Evolutionary conservation across 1,139 yeast species (phyloP).

Genomic region (Candida sp.): DNA sequence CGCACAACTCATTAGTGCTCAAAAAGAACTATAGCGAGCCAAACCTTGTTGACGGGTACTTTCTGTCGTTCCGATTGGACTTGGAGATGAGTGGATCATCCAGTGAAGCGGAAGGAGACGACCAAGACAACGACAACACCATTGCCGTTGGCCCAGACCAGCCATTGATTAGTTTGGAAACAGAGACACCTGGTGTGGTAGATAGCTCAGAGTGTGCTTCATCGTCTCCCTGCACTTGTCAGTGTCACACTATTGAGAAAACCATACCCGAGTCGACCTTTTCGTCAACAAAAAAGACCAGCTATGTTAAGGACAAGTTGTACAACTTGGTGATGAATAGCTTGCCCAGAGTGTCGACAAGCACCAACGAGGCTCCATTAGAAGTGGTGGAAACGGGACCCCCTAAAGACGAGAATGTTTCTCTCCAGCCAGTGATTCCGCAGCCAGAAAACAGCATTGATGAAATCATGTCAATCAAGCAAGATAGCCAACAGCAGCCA

Average conservation of each 20-base stretch:
- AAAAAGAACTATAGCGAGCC: constrained; percentile 4
- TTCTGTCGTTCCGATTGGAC: constrained; percentile 8
- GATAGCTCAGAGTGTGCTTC: constrained; percentile 5
- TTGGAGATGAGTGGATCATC: constrained; percentile 1
- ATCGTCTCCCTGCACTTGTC: constrained; percentile 8
- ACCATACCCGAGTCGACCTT: not conserved
- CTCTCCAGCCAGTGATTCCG: constrained; percentile 4
- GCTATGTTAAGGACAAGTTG: constrained; percentile 10
- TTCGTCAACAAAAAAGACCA: constrained; percentile 1
- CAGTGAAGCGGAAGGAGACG: not conserved
- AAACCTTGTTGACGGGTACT: constrained; percentile 7
- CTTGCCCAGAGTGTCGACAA: constrained; percentile 6
- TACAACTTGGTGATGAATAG: constrained; percentile 11
- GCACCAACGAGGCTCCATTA: constrained; percentile 4
- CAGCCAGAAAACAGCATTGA: constrained; percentile 1
- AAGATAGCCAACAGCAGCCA: not conserved
- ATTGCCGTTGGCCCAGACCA: not conserved
- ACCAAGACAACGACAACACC: not conserved
- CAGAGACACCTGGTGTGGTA: not conserved
- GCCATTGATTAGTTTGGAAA: not conserved
- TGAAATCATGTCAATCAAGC: constrained; percentile 2
- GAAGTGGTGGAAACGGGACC: not conserved
- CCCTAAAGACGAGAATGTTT: constrained; percentile 4
- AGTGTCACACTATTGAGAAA: constrained; percentile 8
- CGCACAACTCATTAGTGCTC: not conserved